Conservation (phyloP, 768 basidiomycete genomes). For the Chalciporus pseudorubinellus region DNA sequence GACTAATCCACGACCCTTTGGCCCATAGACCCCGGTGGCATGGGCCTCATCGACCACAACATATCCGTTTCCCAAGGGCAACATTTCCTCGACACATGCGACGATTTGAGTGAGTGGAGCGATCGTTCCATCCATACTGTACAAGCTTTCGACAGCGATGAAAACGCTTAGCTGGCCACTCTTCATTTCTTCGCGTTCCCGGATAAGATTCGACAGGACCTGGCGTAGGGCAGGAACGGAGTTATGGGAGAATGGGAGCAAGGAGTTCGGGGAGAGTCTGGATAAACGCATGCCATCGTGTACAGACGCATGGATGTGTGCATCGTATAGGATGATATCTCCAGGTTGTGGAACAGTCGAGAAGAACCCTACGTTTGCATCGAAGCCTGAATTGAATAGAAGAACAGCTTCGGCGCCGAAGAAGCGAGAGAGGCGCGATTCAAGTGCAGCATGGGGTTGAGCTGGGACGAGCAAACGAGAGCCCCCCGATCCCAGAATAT, state of each 20-base stretch:
- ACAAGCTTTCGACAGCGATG: conserved; percentile 84
- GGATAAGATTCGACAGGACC: conserved; percentile 42
- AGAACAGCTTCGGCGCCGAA: conserved; percentile 66
- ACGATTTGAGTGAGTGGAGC: conserved; percentile 70
- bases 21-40: conserved; percentile 86
- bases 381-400: conserved; percentile 91
- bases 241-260: conserved; percentile 70
- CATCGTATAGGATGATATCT: conserved; percentile 81
- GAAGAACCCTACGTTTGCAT: conserved; percentile 89
- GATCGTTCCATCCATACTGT: conserved; percentile 96
- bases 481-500: conserved; percentile 82
- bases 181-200: conserved; percentile 36
- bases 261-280: conserved; percentile 39
- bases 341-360: conserved; percentile 71
- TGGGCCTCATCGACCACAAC: conserved; percentile 93
- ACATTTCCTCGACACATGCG: conserved; percentile 53
- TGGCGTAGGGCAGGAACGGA: conserved; percentile 48
- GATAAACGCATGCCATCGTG: conserved; percentile 85
- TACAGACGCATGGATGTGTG: conserved; percentile 86
- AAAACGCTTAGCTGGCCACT: conserved; percentile 56
- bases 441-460: conserved; percentile 58
- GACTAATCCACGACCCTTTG: conserved; percentile 72
- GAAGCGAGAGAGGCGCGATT: conserved; percentile 62
- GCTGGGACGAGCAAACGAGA: conserved; percentile 78
- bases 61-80: conserved; percentile 64